Base-by-base conservation (phyloP, 2,329 filamentous ascomycete genomes). In the Aureobasidium lini region DNA sequence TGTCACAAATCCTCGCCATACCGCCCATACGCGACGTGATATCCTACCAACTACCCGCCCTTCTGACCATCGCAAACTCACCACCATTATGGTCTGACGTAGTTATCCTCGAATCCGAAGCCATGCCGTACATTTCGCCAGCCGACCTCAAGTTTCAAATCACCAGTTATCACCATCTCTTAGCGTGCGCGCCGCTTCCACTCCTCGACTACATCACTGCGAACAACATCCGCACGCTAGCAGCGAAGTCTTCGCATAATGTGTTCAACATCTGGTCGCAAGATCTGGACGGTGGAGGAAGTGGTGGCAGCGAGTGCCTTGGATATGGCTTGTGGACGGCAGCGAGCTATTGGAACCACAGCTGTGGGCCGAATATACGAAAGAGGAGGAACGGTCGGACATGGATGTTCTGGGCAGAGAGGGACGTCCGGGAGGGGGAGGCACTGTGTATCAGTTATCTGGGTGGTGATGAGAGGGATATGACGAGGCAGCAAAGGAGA, bases 311-410 rank as follows among this genome's bases (percentile, higher is more conserved):
- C 8, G 77, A 79, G 64, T 79, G 78, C 64, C 74, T 79, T 61
- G 77, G 77, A 15, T 79, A 76, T 50, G 76, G 73, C 0, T 71
- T 78, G 36, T 79, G 76, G 71, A 74, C 76, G 0, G 66, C 67
- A 5, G 76, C 77, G 0, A 75, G 72, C 62, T 79, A 77, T 66
- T 79, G 78, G 69, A 79, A 79, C 54, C 77, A 79, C 62, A 74
- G 71, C 5, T 79, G 77, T 64, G 65, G 54, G 15, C 76, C 76
- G 28, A 79, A 76, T 44, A 62, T 79, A 1, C 66, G 65, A 46
- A 79, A 79, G 70, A 66, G 62, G 42, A 66, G 77, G 9, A 66
- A 67, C 1, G 76, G 76, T 0, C 64, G 73, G 39, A 61, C 49
- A 28, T 79, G 77, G 77, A 60, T 66, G 43, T 79, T 79, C 54